A percentile compares a stretch with the other conserved stretches of the same genome.
Evolutionary conservation across 495 filamentous ascomycete genomes (phyloP).

Genomic region (Annulohypoxylon nitens): DNA sequence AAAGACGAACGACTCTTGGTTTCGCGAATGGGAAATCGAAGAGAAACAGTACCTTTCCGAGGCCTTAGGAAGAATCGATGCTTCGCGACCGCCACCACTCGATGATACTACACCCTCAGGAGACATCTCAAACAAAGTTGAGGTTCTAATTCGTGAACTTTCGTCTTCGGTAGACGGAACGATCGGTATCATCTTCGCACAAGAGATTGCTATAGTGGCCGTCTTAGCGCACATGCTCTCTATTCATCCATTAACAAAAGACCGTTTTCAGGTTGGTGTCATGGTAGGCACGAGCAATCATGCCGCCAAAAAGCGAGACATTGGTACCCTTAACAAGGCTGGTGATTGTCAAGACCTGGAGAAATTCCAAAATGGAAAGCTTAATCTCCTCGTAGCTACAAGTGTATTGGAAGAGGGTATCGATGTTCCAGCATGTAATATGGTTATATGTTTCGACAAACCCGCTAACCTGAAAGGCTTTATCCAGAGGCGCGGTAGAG

Average conservation of each 20-base stretch:
- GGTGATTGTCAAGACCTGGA: constrained; percentile 71
- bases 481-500: constrained; percentile 88
- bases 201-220: constrained; percentile 76
- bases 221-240: constrained; percentile 76
- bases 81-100: constrained; percentile 45
- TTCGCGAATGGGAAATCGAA: constrained; percentile 58
- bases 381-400: constrained; percentile 86
- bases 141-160: constrained; percentile 68
- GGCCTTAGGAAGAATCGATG: constrained; percentile 62
- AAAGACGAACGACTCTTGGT: constrained; percentile 47
- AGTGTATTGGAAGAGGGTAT: constrained; percentile 93
- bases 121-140: constrained; percentile 67
- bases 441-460: constrained; percentile 87
- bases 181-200: constrained; percentile 82
- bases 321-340: constrained; percentile 71
- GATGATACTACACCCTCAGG: constrained; percentile 39
- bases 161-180: constrained; percentile 61
- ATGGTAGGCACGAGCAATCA: constrained; percentile 80
- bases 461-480: constrained; percentile 86
- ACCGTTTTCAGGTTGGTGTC: constrained; percentile 70
- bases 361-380: constrained; percentile 74
- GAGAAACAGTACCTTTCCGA: constrained; percentile 73
- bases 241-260: constrained; percentile 67
- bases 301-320: constrained; percentile 59
- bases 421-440: constrained; percentile 85